phyloP scores from a whole-genome alignment of 805 yeast genomes.

The Starmera quercuum region DNA sequence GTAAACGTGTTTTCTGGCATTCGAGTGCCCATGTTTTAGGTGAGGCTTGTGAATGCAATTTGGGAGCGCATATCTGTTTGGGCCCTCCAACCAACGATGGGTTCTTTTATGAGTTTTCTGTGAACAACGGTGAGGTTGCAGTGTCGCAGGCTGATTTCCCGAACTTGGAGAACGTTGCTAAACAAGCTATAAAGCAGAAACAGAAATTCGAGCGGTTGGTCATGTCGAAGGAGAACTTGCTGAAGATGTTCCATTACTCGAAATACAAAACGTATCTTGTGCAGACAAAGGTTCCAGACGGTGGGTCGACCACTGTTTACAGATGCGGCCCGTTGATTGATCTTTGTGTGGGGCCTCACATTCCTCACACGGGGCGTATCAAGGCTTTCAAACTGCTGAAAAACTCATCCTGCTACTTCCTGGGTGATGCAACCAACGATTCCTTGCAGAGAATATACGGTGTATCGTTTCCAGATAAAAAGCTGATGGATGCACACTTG shows the following conservation, averaged over 20 bases:
- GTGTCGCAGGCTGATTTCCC: constrained; percentile 81
- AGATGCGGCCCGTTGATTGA: constrained; percentile 97
- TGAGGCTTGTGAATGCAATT: constrained; percentile 95
- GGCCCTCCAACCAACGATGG: constrained; percentile 99
- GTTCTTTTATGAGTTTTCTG: constrained; percentile 92
- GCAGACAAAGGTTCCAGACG: constrained; percentile 86
- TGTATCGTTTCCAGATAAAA: constrained; percentile 97
- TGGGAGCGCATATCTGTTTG: constrained; percentile 85
- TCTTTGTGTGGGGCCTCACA: constrained; percentile 95
- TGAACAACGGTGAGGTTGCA: constrained; percentile 65
- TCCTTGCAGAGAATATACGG: constrained; percentile 97
- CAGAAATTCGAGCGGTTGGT: constrained; percentile 92
- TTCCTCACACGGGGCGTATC: constrained; percentile 94
- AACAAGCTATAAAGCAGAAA: constrained; percentile 87
- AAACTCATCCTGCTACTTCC: constrained; percentile 92
- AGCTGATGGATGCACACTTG: constrained; percentile 88
- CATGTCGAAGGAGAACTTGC: constrained; percentile 83
- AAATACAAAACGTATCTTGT: constrained; percentile 90
- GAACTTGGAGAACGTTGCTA: constrained; percentile 77
- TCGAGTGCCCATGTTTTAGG: constrained; percentile 97
- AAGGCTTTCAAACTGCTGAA: constrained; percentile 91
- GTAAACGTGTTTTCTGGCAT: constrained; percentile 96
- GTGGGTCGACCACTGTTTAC: constrained; percentile 92
- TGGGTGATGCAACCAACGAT: constrained; percentile 89
- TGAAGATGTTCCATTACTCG: constrained; percentile 92